These are phyloP conservation scores for Oryza officinalis DNA, from an alignment of 176 grass and related monocot genomes.

Conservation along the genomic window DNA sequence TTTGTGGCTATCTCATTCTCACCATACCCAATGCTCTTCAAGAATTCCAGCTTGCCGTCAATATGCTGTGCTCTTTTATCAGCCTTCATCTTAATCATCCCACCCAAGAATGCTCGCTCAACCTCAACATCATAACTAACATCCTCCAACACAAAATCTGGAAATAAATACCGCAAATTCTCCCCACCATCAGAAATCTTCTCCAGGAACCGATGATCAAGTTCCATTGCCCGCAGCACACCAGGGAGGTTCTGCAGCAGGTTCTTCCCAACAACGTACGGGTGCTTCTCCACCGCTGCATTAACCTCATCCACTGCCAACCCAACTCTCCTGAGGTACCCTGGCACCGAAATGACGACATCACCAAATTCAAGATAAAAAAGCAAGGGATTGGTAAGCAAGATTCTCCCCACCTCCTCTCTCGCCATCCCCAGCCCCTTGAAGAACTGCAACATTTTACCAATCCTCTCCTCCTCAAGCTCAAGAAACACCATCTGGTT, in stretches of 20 bases:
- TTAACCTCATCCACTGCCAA: slow-evolving; percentile 41
- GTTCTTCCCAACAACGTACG: slow-evolving; percentile 76
- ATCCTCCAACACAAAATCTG: slow-evolving; percentile 59
- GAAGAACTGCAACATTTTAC: slow-evolving; percentile 65
- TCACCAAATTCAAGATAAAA: slow-evolving; percentile 64
- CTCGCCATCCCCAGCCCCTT: slow-evolving; percentile 56
- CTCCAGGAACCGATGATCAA: slow-evolving; percentile 52
- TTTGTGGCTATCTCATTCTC: slow-evolving; percentile 54
- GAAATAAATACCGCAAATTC: slow-evolving; percentile 44
- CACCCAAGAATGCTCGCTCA: slow-evolving; percentile 54
- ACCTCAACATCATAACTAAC: slow-evolving; percentile 46
- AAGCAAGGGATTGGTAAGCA: slow-evolving; percentile 56
- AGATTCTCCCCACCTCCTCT: slow-evolving; percentile 53
- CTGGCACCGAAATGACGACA: slow-evolving; percentile 61
- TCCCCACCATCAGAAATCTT: slow-evolving; percentile 46
- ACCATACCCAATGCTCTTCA: slow-evolving; percentile 77
- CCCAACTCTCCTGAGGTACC: slow-evolving; percentile 56
- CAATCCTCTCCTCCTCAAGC: slow-evolving; percentile 47
- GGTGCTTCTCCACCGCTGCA: slow-evolving; percentile 36
- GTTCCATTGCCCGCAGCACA: slow-evolving; percentile 55
- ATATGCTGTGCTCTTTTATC: slow-evolving; percentile 43
- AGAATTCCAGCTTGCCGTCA: slow-evolving; percentile 62
- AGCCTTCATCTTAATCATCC: slow-evolving; percentile 54
- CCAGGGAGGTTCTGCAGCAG: slow-evolving; percentile 63
- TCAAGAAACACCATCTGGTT: slow-evolving; percentile 68